Conservation (phyloP, 2,329 filamentous ascomycete species). For the Fusarium guadeloupense region DNA sequence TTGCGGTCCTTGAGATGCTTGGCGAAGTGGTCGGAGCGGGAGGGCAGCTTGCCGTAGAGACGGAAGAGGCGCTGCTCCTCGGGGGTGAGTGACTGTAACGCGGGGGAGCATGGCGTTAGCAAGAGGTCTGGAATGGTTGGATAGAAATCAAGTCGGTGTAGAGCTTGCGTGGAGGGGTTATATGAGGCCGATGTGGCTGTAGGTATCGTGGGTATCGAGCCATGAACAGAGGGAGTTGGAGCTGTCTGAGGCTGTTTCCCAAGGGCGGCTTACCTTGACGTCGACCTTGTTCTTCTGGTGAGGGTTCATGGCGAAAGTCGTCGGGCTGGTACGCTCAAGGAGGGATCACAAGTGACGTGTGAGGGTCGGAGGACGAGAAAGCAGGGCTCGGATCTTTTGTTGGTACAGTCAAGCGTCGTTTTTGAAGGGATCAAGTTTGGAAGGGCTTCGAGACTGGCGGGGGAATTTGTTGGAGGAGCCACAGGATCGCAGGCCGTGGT, state of each 20-base stretch:
- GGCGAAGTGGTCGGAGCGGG: conserved; percentile 93
- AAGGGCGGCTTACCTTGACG: conserved; percentile 76
- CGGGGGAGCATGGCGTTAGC: conserved; percentile 30
- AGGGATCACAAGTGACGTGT: conserved; percentile 1
- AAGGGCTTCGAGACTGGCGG: conserved; percentile 33
- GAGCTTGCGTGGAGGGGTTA: not conserved
- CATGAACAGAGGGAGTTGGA: conserved; percentile 23
- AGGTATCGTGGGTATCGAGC: conserved; percentile 17
- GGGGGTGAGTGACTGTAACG: conserved; percentile 79
- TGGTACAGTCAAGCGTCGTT: conserved; percentile 22
- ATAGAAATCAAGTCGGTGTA: not conserved
- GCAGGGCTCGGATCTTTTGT: conserved; percentile 14
- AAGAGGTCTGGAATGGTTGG: not conserved
- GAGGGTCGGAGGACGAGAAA: conserved; percentile 1
- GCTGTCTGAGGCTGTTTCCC: conserved; percentile 28
- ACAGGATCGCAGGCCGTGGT: conserved; percentile 32
- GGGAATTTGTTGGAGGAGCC: conserved; percentile 37
- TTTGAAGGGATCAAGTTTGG: conserved; percentile 32
- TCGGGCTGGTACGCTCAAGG: conserved; percentile 3
- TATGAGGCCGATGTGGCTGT: not conserved
- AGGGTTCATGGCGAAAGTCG: conserved; percentile 77
- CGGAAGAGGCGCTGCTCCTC: conserved; percentile 97
- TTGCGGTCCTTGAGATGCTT: conserved; percentile 99
- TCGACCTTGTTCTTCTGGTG: conserved; percentile 99
- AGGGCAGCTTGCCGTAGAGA: conserved; percentile 97